A percentile compares a stretch with the other conserved stretches of the same genome.
Evolutionary conservation across 345 rosid species (phyloP).

Genomic region (Gossypium mustelinum): DNA sequence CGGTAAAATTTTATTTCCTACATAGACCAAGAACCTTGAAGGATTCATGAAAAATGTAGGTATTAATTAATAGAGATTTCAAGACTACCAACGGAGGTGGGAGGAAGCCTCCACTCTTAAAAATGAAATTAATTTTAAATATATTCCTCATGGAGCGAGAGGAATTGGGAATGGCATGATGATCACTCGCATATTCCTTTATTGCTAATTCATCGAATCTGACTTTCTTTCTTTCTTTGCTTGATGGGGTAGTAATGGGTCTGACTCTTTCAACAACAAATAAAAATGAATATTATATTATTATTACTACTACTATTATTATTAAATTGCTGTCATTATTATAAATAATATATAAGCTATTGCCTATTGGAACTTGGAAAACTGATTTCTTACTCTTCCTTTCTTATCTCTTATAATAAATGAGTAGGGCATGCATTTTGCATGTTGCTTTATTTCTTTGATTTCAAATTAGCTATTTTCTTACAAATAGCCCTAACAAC

Average conservation of each 20-base stretch:
- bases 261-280: neutral
- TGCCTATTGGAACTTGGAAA: slow-evolving; percentile 13
- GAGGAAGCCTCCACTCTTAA: too few relatives aligned
- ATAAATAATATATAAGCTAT: neutral
- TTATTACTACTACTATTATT: neutral
- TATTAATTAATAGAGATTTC: too few relatives aligned
- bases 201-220: neutral
- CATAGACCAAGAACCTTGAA: fast-evolving
- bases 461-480: neutral
- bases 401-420: neutral
- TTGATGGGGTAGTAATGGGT: neutral
- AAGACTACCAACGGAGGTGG: too few relatives aligned
- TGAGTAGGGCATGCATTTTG: slow-evolving; percentile 14
- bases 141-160: neutral
- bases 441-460: neutral
- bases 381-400: neutral
- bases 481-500: neutral
- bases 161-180: neutral
- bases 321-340: neutral
- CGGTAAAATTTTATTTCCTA: too few relatives aligned
- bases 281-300: neutral
- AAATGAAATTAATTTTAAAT: too few relatives aligned
- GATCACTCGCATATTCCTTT: neutral
- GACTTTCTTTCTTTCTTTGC: neutral
- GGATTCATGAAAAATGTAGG: fast-evolving